Conservation (phyloP, 805 yeast genomes). For the Nakazawaea holstii region DNA sequence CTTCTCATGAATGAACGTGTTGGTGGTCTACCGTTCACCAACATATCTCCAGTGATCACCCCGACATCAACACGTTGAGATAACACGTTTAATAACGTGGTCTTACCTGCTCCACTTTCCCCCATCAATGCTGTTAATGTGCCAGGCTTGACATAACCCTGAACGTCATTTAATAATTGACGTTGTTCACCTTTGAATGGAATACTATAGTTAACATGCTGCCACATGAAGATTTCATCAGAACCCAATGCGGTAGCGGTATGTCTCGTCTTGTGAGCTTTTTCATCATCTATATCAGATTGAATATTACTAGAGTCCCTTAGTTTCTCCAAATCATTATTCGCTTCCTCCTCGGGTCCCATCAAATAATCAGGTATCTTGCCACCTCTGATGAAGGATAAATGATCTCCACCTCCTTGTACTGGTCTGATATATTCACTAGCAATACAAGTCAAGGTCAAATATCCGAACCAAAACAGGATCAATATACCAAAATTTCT, state of each 20-base stretch:
- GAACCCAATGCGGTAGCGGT: conserved; percentile 23
- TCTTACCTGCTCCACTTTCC: conserved; percentile 62
- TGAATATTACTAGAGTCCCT: not conserved
- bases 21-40: conserved; percentile 45
- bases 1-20: conserved; percentile 45
- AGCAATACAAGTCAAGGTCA: conserved; percentile 20
- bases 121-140: conserved; percentile 59
- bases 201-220: conserved; percentile 52
- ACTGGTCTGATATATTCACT: conserved; percentile 20
- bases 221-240: conserved; percentile 56
- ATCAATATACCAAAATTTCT: conserved; percentile 42
- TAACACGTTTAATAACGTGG: conserved; percentile 48
- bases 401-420: conserved; percentile 24
- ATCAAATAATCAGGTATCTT: conserved; percentile 18
- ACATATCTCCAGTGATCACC: conserved; percentile 49
- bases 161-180: conserved; percentile 36
- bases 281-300: not conserved
- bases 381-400: conserved; percentile 38
- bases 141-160: conserved; percentile 47
- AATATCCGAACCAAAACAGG: conserved; percentile 34
- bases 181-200: conserved; percentile 37
- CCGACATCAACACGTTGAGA: conserved; percentile 49
- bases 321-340: not conserved
- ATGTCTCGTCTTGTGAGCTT: not conserved
- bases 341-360: not conserved